Conservation (phyloP, 805 yeast genomes). For the Clavispora santaluciae region DNA sequence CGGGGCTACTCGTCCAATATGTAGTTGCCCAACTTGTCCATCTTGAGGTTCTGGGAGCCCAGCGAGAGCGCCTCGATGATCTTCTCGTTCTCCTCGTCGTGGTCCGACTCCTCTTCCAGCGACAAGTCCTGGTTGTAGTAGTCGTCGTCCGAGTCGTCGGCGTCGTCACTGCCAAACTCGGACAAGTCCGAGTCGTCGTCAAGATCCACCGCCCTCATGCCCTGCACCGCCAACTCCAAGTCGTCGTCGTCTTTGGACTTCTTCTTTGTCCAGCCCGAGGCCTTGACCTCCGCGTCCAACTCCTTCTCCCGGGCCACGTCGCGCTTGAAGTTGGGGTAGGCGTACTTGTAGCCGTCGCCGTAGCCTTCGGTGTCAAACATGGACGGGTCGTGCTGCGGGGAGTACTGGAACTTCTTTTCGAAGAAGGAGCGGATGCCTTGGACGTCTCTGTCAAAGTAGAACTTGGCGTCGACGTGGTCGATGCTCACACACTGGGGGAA, state of each 20-base stretch:
- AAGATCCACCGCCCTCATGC: conserved; percentile 49
- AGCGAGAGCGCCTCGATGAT: conserved; percentile 65
- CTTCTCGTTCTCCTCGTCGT: conserved; percentile 42
- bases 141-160: conserved; percentile 29
- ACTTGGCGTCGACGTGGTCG: conserved; percentile 83
- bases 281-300: conserved; percentile 83
- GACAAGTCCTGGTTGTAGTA: conserved; percentile 2
- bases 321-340: conserved; percentile 73
- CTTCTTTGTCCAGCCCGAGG: conserved; percentile 71
- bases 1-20: conserved; percentile 47
- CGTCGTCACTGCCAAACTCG: conserved; percentile 40
- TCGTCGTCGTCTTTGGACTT: conserved; percentile 43
- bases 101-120: conserved; percentile 27
- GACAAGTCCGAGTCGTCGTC: conserved; percentile 16
- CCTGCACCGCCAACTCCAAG: conserved; percentile 69
- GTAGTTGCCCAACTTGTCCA: conserved; percentile 82
- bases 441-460: conserved; percentile 88
- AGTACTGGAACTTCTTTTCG: conserved; percentile 68
- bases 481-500: conserved; percentile 97
- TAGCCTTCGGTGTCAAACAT: conserved; percentile 76
- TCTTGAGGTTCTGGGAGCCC: conserved; percentile 63
- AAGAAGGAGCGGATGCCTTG: conserved; percentile 85
- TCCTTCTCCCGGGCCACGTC: conserved; percentile 66
- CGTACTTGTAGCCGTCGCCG: conserved; percentile 73
- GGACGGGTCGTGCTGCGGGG: conserved; percentile 60